Conservation (phyloP, 352 stramenopile species). For the Bremia lactucae region DNA sequence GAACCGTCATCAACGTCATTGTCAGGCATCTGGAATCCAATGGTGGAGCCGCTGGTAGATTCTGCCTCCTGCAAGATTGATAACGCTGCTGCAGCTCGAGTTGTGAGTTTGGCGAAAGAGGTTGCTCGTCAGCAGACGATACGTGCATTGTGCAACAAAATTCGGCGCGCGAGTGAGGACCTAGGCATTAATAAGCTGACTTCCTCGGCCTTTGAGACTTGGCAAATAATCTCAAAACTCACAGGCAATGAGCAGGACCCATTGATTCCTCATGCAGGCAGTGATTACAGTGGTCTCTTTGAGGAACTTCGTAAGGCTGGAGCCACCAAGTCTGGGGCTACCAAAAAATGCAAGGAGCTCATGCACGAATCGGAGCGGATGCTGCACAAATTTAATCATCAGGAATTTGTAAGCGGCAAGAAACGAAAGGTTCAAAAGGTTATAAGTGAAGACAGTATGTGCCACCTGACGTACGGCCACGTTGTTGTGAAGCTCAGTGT, state of each 20-base stretch:
- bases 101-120: slow-evolving; percentile 42
- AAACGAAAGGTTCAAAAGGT: slow-evolving; percentile 42
- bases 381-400: slow-evolving; percentile 39
- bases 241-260: slow-evolving; percentile 61
- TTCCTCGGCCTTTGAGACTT: slow-evolving; percentile 79
- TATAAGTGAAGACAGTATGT: slow-evolving; percentile 25
- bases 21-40: slow-evolving; percentile 41
- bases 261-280: slow-evolving; percentile 54
- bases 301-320: slow-evolving; percentile 69
- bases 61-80: slow-evolving; percentile 7
- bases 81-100: slow-evolving; percentile 3
- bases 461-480: slow-evolving; percentile 52
- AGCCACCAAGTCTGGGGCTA: slow-evolving; percentile 45
- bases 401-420: slow-evolving; percentile 26
- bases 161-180: slow-evolving; percentile 50
- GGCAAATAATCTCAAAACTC: slow-evolving; percentile 72
- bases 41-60: slow-evolving; percentile 25
- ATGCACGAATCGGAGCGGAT: slow-evolving; percentile 41
- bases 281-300: slow-evolving; percentile 58
- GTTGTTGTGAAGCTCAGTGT: slow-evolving; percentile 71
- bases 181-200: slow-evolving; percentile 69
- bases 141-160: slow-evolving; percentile 55
- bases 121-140: slow-evolving; percentile 61
- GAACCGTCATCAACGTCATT: slow-evolving; percentile 8
- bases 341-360: slow-evolving; percentile 53